These are phyloP conservation scores for Phytophthora citricola DNA, from an alignment of 352 stramenopile genomes.

Conservation along the genomic window DNA sequence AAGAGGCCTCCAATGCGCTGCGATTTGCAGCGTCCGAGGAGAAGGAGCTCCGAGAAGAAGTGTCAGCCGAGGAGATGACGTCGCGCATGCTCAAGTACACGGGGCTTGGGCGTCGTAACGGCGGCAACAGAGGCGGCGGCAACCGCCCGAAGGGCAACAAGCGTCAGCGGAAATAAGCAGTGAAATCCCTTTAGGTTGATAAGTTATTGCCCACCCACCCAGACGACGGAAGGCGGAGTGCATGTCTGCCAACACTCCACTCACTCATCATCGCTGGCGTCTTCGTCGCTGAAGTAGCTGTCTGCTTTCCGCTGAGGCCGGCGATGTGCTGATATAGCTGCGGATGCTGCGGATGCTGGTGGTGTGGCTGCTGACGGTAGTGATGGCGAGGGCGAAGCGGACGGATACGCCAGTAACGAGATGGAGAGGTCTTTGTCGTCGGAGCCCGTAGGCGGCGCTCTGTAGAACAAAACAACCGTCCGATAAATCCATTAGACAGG, in stretches of 20 bases:
- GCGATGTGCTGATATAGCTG: constrained; percentile 28
- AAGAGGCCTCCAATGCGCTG: constrained; percentile 60
- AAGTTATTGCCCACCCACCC: constrained; percentile 38
- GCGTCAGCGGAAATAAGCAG: constrained; percentile 65
- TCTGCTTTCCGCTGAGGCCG: constrained; percentile 47
- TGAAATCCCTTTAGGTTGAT: constrained; percentile 27
- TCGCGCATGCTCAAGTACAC: constrained; percentile 88
- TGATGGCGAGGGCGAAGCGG: constrained; percentile 16
- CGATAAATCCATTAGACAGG: constrained; percentile 28
- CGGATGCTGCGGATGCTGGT: constrained; percentile 15
- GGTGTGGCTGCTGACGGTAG: neutral
- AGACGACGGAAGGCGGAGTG: neutral
- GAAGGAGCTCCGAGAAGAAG: constrained; percentile 77
- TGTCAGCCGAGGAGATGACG: constrained; percentile 86
- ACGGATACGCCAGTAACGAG: constrained; percentile 73
- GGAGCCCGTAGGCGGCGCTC: constrained; percentile 50
- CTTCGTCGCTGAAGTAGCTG: constrained; percentile 84
- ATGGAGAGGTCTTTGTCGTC: constrained; percentile 73
- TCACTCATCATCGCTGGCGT: constrained; percentile 62
- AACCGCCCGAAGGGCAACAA: constrained; percentile 45
- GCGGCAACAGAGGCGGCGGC: constrained; percentile 12
- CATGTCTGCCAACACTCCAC: constrained; percentile 13
- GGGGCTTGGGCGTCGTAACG: constrained; percentile 57
- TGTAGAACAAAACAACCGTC: constrained; percentile 24
- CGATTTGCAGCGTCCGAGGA: constrained; percentile 71